phyloP scores from a whole-genome alignment of 768 basidiomycete species.

The Coprinellus micaceus region DNA sequence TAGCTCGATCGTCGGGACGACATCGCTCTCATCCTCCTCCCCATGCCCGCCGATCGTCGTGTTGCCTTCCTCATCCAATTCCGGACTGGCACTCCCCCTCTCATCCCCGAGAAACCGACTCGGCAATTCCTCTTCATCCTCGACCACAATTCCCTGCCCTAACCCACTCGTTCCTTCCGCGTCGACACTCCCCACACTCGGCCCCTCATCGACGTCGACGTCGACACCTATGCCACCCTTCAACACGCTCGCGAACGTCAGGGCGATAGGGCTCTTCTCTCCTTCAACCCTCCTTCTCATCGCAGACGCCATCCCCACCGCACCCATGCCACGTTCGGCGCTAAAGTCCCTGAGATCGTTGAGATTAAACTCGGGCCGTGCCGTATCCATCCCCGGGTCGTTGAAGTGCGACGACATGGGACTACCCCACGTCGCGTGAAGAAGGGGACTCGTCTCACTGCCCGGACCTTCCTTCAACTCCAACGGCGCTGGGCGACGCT shows the following conservation, averaged over 20 bases:
- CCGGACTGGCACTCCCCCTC: too few relatives aligned
- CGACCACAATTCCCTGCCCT: slow-evolving; percentile 39
- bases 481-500: neutral
- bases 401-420: neutral
- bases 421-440: slow-evolving; percentile 1
- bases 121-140: slow-evolving; percentile 42
- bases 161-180: slow-evolving; percentile 13
- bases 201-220: slow-evolving; percentile 4
- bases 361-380: neutral
- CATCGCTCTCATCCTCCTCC: slow-evolving; percentile 1
- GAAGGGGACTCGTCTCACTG: neutral
- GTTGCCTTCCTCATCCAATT: neutral
- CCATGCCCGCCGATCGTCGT: neutral
- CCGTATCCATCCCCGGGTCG: neutral
- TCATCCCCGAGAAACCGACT: too few relatives aligned
- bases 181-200: neutral
- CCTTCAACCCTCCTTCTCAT: slow-evolving; percentile 35
- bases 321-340: slow-evolving; percentile 15
- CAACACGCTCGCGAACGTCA: neutral
- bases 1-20: neutral
- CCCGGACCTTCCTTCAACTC: neutral
- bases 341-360: neutral
- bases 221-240: slow-evolving; percentile 3
- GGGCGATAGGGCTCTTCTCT: slow-evolving; percentile 12
- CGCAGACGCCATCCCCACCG: slow-evolving; percentile 31